Conservation (phyloP, 129 eudicot genomes). For the Daucus carota region DH1_v3.0 NC_030384.2:37423001-37423500, state of each 20-base stretch:
- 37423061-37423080: background rate
- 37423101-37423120: background rate
- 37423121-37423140: conserved; percentile 62
- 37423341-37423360: too few species aligned
- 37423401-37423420: background rate
- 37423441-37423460: background rate
- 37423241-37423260: too few species aligned
- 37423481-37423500: background rate
- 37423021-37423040: background rate
- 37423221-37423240: background rate
- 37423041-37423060: background rate
- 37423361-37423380: too few species aligned
- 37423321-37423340: too few species aligned
- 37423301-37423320: too few species aligned
- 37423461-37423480: too few species aligned
- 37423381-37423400: too few species aligned
- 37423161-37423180: conserved; percentile 94
- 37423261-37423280: too few species aligned
- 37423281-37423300: too few species aligned
- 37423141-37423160: conserved; percentile 98
- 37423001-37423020: background rate
- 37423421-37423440: background rate
- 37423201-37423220: conserved; percentile 16
- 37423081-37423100: background rate
- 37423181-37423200: conserved; percentile 56